Evolutionary conservation across 306 rosid genomes (phyloP), one percentile per base, ranked within the genome.

Genomic region (Lathyrus oleraceus): DNA sequence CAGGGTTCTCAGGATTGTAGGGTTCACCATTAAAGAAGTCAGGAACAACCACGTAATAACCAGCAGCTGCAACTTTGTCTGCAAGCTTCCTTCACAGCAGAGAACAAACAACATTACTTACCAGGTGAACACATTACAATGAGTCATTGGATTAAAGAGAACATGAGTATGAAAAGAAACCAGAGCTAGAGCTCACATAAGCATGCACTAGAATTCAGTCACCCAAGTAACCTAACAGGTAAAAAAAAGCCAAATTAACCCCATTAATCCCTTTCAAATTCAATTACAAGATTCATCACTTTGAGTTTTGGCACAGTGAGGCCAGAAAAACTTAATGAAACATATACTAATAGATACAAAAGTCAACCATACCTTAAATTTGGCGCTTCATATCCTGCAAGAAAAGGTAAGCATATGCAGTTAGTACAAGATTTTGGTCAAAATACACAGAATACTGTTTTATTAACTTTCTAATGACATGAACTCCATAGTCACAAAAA

Each of bases 381-480:
- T 59, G 97, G 97, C 2, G 96, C 91, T 77, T 91, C 89, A 82
- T 78, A 85, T 35, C 97, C 93, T 88, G 88, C 70, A 87, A 36
- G 52, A 73, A n/a, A 75, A 79, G 25, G 40, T 9, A 39, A 48
- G 45, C 54, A 32, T 10, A 20, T 32, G 17, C 63, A 38, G 35
- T 81, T 71, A 71, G 51, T 42, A 43, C 8, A 73, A 54, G 58
- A 43, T 20, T 62, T 56, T 47, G 59, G 20, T 52, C 7, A 49
- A 39, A 9, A 49, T 6, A 49, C 6, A 7, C 54, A 20, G 5
- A 45, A 45, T n/a, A n/a, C 17, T 12, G 16, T 11, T 43, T 12
- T 43, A 4, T n/a, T 14, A 4, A 14, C 19, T 44, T 44, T 14
- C 8, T 4, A 0, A 44, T 44, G 51, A 14, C 19, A 14, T 14